Evolutionary conservation across 164 flowering plant species (phyloP), one percentile per base, ranked within the genome.

Genomic region (Tinospora cordifolia): DNA sequence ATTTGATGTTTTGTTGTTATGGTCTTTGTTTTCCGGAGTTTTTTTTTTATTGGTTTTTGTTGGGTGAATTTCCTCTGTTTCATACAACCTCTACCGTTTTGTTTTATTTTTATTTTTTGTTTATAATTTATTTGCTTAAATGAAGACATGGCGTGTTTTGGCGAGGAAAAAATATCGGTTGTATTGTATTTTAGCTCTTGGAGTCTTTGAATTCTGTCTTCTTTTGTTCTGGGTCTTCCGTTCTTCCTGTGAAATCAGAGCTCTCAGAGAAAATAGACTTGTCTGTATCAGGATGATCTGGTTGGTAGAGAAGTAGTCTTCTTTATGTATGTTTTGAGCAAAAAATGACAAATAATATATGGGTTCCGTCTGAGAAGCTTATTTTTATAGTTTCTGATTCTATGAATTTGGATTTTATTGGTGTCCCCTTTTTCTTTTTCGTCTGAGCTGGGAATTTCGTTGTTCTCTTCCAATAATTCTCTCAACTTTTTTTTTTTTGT

Each of bases 251-350:
- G 38, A 49, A 24, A 58, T 25, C n/a, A 57, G 63, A 64, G 22
- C 4, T 1, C 60, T 69, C 19, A 25, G 44, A 21, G 21, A 63
- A 63, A 64, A 39, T 22, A 71, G 63, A 64, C n/a, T 36, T 49
- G 74, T 64, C 63, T 49, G 36, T 62, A 58, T 62, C 72, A 44
- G 17, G 26, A 2, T 41, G 22, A 19, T 71, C 8, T 40, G 24
- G 19, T 30, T 38, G n/a, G 36, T 21, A 21, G 3, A 8, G 19
- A 34, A 63, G 24, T 54, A 63, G 24, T 54, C 10, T 24, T 54
- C 60, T 24, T n/a, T 54, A 30, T 30, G 36, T 51, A 19, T 54
- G n/a, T 64, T 5, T 8, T 8, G n/a, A 64, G 30, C 27, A 24
- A 62, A 30, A 62, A 25, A 62, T 62, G 64, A 25, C 34, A 25